Evolutionary conservation across 208 protist genomes (phyloP), one percentile per base, ranked within the genome.

Genomic region (Leishmania tropica): DNA sequence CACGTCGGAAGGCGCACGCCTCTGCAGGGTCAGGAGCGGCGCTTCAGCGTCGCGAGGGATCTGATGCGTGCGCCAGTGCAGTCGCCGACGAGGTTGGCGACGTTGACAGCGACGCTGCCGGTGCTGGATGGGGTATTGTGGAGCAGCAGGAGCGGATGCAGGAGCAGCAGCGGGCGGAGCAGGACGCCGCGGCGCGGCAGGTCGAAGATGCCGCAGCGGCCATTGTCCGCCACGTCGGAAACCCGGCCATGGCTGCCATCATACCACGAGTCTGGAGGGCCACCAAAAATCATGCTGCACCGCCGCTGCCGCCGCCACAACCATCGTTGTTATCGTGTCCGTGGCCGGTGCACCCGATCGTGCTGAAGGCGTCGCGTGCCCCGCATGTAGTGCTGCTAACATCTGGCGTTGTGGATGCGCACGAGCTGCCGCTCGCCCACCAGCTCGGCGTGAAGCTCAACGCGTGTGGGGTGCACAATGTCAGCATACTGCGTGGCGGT

Each of bases 401-500:
- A 19, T 62, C 54, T n/a, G 81, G 76, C 48, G 48, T 13, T 6
- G 68, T 13, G 15, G 80, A 64, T 21, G 76, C 28, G 1, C 75
- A 76, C 35, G 81, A 76, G 75, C 74, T 79, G 67, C 40, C 62
- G 51, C 80, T 88, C 24, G 83, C 86, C 17, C 86, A 88, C 60
- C 83, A 79, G 74, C 82, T 96, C n/a, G 89, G 82, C 2, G 76
- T 87, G 62, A 85, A 92, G 79, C 79, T 96, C 37, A 85, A 80
- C 28, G 82, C 80, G 31, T 92, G 76, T 75, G 90, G 90, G 15
- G 86, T 92, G 54, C 92, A 89, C 51, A 87, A 93, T 82, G 88
- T 94, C 7, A 92, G 90, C 37, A 83, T 96, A 68, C 76, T 96
- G 77, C 80, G 85, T 51, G 92, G 92, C 62, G 92, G 92, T 5